A percentile compares a stretch with the other conserved stretches of the same genome.
Conservation (phyloP, 2,329 filamentous ascomycete genomes). For the Sphaerostilbella broomeana region DNA sequence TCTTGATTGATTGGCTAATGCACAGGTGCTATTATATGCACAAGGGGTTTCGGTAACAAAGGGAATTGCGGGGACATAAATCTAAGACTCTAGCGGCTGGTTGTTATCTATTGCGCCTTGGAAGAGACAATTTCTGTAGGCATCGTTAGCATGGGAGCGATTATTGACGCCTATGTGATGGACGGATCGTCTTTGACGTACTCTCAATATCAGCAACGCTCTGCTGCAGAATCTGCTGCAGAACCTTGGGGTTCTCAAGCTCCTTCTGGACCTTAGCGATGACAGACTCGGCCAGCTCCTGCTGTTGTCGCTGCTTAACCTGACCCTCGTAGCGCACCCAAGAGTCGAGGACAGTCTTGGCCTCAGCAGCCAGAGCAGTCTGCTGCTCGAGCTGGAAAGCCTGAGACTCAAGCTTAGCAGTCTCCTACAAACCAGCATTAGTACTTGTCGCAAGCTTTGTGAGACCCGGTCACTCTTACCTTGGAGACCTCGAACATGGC, state of each 20-base stretch:
- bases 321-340: constrained; percentile 99
- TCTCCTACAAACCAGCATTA: constrained; percentile 59
- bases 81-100: constrained; percentile 28
- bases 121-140: constrained; percentile 52
- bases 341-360: constrained; percentile 91
- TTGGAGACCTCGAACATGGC: constrained; percentile 95
- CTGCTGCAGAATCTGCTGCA: constrained; percentile 97
- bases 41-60: constrained; percentile 43
- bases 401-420: constrained; percentile 89
- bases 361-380: constrained; percentile 85
- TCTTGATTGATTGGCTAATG: constrained; percentile 48
- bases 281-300: constrained; percentile 84
- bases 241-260: constrained; percentile 92
- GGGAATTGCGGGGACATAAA: constrained; percentile 37
- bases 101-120: constrained; percentile 54
- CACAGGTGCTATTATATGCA: constrained; percentile 55
- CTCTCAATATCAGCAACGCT: constrained; percentile 94
- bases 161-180: too few relatives aligned
- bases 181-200: too few relatives aligned
- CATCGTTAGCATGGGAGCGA: constrained; percentile 36
- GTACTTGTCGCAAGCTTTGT: background rate
- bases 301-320: constrained; percentile 98
- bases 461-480: constrained; percentile 47
- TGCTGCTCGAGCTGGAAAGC: constrained; percentile 96
- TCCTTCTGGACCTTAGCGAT: constrained; percentile 99